Percentiles rank a stretch among this genome's conserved stretches.
phyloP scores from a whole-genome alignment of 805 yeast genomes.

The Barnettozyma vustinii region DNA sequence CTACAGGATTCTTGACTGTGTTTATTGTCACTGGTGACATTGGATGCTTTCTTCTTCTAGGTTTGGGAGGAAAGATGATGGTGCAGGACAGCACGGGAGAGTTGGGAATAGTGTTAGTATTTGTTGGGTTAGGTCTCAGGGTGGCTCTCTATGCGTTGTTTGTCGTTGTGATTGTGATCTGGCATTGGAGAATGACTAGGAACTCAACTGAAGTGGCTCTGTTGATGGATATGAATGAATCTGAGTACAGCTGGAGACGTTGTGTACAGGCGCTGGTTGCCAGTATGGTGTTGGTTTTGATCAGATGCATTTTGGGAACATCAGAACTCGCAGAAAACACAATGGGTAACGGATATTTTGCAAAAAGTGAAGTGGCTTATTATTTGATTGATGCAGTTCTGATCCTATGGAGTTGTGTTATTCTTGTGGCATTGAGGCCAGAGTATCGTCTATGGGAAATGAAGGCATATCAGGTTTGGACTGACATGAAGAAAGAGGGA shows the following conservation, averaged over 20 bases:
- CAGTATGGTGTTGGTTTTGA: not conserved
- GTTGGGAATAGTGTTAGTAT: not conserved
- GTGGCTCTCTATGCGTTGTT: not conserved
- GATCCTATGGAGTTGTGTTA: not conserved
- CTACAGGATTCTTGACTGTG: not conserved
- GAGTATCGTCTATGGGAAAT: constrained; percentile 4
- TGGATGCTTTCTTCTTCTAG: not conserved
- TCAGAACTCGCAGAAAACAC: not conserved
- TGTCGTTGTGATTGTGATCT: not conserved
- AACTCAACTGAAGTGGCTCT: not conserved
- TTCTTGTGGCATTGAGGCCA: not conserved
- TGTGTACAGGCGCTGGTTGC: not conserved
- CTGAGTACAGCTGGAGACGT: not conserved
- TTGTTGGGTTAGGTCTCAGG: constrained; percentile 1
- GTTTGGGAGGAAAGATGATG: not conserved
- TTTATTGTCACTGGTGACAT: constrained; percentile 2
- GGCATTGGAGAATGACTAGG: not conserved
- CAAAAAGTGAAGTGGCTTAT: not conserved
- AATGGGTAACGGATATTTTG: not conserved
- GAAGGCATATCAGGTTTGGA: not conserved
- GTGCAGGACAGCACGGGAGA: not conserved
- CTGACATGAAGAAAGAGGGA: not conserved
- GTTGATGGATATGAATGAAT: not conserved
- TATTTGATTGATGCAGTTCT: constrained; percentile 2
- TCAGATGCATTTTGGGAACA: constrained; percentile 1